Evolutionary conservation across 345 rosid species (phyloP), one percentile per base, ranked within the genome.

Genomic region (Eutrema heterophyllum): DNA sequence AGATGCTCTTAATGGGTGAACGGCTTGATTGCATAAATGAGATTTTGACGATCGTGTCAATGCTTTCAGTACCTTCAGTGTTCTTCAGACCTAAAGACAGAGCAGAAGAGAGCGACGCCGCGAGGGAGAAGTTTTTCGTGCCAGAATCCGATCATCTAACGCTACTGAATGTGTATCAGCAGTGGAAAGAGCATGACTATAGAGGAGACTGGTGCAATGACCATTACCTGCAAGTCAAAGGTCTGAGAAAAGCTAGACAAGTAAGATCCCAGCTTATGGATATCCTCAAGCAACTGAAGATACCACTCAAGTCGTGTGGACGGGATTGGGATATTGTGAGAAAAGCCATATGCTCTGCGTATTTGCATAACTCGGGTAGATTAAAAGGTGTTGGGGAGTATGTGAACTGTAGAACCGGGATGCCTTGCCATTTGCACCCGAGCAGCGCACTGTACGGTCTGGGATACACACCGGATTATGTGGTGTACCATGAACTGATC

Each of bases 31-130:
- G 99, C 75, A 36, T 92, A 58, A 83, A 95, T 27, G 99, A 95
- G 87, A 97, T 95, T 61, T 77, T 95, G 85, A 95, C 97, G 5
- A 92, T 95, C 53, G 99, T 95, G 57, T 95, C 99, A 7, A 95
- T 95, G 99, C 96, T 95, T 68, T 95, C 99, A 30, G 99, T 95
- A 63, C 99, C 99, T 7, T 92, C 99, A 0, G 99, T 95, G 55
- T 95, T 95, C 77, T 95, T 90, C 81, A 83, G 97, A 78, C 99
- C 99, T 7, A 92, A 92, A 74, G 99, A 95, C 39, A 84, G 97
- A 77, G 94, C 88, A 43, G 97, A 95, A 76, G 97, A 95, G 82
- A 95, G 99, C 38, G 99, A 95, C 41, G 89, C 96, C 0, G 97
- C 97, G 0, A 83, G 97, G 71, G 97, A 95, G 71, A 87, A 90